Base-by-base conservation (phyloP, 176 grass and related monocot genomes). In the Guadua angustifolia region DNA sequence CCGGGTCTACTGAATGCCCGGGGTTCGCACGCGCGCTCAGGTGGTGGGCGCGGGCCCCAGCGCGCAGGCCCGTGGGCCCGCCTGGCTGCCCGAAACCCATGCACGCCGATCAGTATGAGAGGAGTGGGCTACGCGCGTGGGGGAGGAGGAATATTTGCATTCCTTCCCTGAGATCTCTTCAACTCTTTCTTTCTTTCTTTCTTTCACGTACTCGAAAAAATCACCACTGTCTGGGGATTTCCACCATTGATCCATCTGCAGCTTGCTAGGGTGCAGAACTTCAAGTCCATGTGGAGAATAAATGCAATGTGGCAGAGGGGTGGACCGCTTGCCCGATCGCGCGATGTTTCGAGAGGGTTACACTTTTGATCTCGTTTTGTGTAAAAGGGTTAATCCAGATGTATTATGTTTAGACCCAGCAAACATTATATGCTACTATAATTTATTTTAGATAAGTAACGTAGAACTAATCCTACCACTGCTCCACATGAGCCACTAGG, bases 1-100 rank as follows among this genome's bases (percentile, higher is more conserved):
- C 65, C 84, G 75, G 43, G 26, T 51, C 4, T 17, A 84, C 7
- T 66, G 46, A 77, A 55, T 26, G 36, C 5, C 71, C n/a, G n/a
- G 46, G 66, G 57, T 32, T 15, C 71, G 82, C 82, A 75, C 71
- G 60, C 81, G 81, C 58, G 69, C 58, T 78, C 69, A 80, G 77
- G 84, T 80, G 68, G 36, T 56, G 57, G 84, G 57, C 42, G 17
- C 25, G 68, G 69, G 40, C 12, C 78, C 85, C 55, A 4, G 4
- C 21, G 3, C 55, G 8, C 55, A 10, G 19, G 55, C 55, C 55
- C 55, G 55, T 58, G 55, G 55, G 21, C 19, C 8, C 21, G 7
- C 33, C 4, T 5, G 53, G 19, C 14, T 52, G 25, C 25, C 19
- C 55, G 18, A 53, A 66, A 40, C 85, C 59, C 57, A 80, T 59